Conservation (phyloP, 495 filamentous ascomycete genomes). For the Articulospora tetracladia region DNA sequence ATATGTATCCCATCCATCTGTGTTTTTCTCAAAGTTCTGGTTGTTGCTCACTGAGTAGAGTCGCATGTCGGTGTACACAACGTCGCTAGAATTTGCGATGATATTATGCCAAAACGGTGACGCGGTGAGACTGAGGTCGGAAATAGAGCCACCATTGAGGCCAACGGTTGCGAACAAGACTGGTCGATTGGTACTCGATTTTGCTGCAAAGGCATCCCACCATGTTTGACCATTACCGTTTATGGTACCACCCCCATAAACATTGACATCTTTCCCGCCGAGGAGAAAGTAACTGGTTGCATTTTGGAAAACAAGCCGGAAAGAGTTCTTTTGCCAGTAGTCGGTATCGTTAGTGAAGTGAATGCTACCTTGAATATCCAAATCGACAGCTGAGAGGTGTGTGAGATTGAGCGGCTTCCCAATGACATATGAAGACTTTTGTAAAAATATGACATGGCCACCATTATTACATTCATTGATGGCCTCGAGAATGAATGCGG, state of each 20-base stretch:
- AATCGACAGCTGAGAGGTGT: conserved; percentile 57
- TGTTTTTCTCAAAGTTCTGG: conserved; percentile 55
- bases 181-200: conserved; percentile 51
- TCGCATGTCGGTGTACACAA: conserved; percentile 59
- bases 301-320: conserved; percentile 59
- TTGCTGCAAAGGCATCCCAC: conserved; percentile 54
- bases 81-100: conserved; percentile 58
- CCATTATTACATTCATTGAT: conserved; percentile 60
- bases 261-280: conserved; percentile 60
- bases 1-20: conserved; percentile 67
- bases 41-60: conserved; percentile 50
- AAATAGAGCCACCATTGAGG: conserved; percentile 53
- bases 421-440: conserved; percentile 48
- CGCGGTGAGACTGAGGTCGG: conserved; percentile 53
- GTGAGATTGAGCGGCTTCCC: conserved; percentile 60
- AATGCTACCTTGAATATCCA: conserved; percentile 45
- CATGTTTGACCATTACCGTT: conserved; percentile 65
- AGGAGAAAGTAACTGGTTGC: conserved; percentile 63
- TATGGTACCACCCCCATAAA: conserved; percentile 57
- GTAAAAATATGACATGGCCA: conserved; percentile 57
- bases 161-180: conserved; percentile 57
- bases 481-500: conserved; percentile 49
- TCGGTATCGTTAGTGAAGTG: conserved; percentile 58
- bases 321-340: conserved; percentile 59
- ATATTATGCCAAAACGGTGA: conserved; percentile 64